Evolutionary conservation across 352 stramenopile species (phyloP).

Genomic region (Pythium dissotocum): DNA sequence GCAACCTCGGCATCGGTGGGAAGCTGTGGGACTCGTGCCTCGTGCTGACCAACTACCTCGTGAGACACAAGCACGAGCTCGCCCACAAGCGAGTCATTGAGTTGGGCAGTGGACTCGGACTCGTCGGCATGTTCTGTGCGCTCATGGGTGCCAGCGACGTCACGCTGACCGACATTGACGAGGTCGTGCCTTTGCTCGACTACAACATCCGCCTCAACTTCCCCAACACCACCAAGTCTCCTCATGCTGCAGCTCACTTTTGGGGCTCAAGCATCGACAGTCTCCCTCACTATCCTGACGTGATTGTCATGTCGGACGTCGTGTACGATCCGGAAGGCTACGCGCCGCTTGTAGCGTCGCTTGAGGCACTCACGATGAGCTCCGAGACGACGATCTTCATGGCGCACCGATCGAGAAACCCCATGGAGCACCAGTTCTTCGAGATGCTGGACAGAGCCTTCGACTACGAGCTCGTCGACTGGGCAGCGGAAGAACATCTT

Average conservation of each 20-base stretch:
- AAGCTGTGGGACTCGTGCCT: slow-evolving; percentile 86
- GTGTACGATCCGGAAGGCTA: slow-evolving; percentile 83
- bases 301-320: slow-evolving; percentile 78
- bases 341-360: slow-evolving; percentile 57
- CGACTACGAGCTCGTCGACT: slow-evolving; percentile 49
- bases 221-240: background rate
- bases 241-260: slow-evolving; percentile 40
- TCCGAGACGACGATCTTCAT: slow-evolving; percentile 61
- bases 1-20: slow-evolving; percentile 75
- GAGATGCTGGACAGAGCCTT: slow-evolving; percentile 50
- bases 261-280: slow-evolving; percentile 52
- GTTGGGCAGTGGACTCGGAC: slow-evolving; percentile 68
- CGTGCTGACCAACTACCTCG: slow-evolving; percentile 67
- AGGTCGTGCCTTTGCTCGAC: slow-evolving; percentile 70
- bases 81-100: slow-evolving; percentile 61
- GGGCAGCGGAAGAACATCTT: slow-evolving; percentile 22
- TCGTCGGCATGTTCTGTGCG: slow-evolving; percentile 77
- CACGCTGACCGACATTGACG: slow-evolving; percentile 74
- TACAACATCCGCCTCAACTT: slow-evolving; percentile 83
- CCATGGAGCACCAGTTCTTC: slow-evolving; percentile 85
- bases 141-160: slow-evolving; percentile 52
- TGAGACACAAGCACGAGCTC: slow-evolving; percentile 36
- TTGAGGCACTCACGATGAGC: slow-evolving; percentile 39
- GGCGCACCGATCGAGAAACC: slow-evolving; percentile 76
- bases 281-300: slow-evolving; percentile 48